A percentile compares a stretch with the other conserved stretches of the same genome.
phyloP scores from a whole-genome alignment of 108 stramenopile genomes.

The Pelagomonas calceolata region DNA sequence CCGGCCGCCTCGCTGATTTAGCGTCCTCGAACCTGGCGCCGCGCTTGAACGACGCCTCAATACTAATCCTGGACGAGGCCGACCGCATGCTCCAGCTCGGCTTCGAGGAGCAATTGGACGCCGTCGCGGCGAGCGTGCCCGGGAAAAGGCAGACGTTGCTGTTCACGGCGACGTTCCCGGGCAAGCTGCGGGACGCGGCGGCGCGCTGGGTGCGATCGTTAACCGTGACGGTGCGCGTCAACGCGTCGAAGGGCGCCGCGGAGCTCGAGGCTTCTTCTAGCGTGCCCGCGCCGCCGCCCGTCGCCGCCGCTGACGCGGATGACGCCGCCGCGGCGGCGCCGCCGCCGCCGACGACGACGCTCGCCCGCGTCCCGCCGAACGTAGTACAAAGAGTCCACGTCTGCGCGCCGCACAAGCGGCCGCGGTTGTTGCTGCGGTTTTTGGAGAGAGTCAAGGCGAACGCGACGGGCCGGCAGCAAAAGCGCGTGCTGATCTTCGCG shows the following conservation, averaged over 20 bases:
- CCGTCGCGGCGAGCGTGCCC: neutral
- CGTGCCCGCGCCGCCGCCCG: neutral
- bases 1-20: neutral
- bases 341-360: neutral
- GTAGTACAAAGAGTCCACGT: slow-evolving; percentile 8
- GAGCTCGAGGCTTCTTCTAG: neutral
- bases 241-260: neutral
- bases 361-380: neutral
- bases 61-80: neutral
- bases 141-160: slow-evolving; percentile 4
- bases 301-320: neutral
- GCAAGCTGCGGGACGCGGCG: slow-evolving; percentile 1
- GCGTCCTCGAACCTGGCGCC: neutral
- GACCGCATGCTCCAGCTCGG: slow-evolving; percentile 16
- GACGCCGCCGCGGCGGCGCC: neutral
- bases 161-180: slow-evolving; percentile 18
- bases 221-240: slow-evolving; percentile 1
- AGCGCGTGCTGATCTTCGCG: neutral
- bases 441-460: neutral
- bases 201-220: neutral
- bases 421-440: slow-evolving; percentile 5
- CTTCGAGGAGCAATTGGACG: slow-evolving; percentile 16
- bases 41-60: neutral
- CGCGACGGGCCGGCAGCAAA: neutral
- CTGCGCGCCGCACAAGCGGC: slow-evolving; percentile 18